Evolutionary conservation across 2,329 filamentous ascomycete genomes (phyloP), one percentile per base, ranked within the genome.

Genomic region (Xylariaceae sp.): DNA sequence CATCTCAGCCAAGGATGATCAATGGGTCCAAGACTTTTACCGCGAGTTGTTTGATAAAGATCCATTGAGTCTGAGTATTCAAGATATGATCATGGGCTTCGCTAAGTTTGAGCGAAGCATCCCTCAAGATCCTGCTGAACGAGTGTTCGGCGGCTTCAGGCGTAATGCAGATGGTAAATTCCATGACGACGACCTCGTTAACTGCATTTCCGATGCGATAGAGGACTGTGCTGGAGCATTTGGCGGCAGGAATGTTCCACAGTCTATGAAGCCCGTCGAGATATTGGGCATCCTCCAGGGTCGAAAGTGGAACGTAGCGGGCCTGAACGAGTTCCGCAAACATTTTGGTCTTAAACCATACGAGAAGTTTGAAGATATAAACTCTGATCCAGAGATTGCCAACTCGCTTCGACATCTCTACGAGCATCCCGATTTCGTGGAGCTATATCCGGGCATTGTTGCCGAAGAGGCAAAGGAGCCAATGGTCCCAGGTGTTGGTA

Each of bases 311-410:
- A 88, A 91, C 58, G 75, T 91, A 7, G 88, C 88, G 0, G 87
- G 88, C 0, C 77, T 96, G 58, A 96, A 96, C 68, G 91, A 95
- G 75, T 96, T 95, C 78, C 83, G 91, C 50, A 87, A 89, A 70
- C 89, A 92, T 75, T 93, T 93, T 65, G 86, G 87, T 1, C 77
- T 96, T 5, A 89, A 89, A 73, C 82, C 84, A 0, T 88, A 96
- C 68, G 84, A 87, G 20, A 89, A 80, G 0, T 96, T 96, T 57
- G 89, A 93, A 70, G 89, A 93, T 48, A 92, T 96, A 75, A 95
- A 93, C 71, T 85, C 87, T 0, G 88, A 95, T 63, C 87, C 87
- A 0, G 81, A 84, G 14, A 82, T 93, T 16, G 83, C 89, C 2
- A 80, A 88, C 46, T 78, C 84, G 21, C 79, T 92, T 3, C 79